Evolutionary conservation across 805 yeast genomes (phyloP).

Genomic region (Saturnispora silvae): DNA sequence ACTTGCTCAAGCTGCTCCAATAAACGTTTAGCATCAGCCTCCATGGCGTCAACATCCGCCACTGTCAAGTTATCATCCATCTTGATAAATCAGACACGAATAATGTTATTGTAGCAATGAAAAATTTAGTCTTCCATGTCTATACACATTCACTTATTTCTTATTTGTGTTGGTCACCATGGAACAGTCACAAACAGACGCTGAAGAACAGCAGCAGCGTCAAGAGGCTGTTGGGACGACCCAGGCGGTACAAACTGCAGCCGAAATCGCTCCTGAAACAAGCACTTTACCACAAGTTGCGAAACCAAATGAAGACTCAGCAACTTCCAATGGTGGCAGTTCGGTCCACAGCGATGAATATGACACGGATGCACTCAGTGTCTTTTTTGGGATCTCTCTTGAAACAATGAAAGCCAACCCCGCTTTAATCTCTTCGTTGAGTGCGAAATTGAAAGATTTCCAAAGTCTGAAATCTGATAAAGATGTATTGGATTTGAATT

Average conservation of each 20-base stretch:
- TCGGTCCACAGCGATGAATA: slow-evolving; percentile 5
- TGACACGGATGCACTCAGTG: slow-evolving; percentile 20
- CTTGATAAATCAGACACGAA: background rate
- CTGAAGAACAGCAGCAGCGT: too few species aligned
- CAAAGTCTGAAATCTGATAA: slow-evolving; percentile 30
- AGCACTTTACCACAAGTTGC: too few species aligned
- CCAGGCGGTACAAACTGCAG: too few species aligned
- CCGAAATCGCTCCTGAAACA: too few species aligned
- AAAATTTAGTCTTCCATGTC: too few species aligned
- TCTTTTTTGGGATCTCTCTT: slow-evolving; percentile 26
- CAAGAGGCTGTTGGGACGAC: too few species aligned
- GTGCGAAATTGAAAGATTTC: slow-evolving; percentile 25
- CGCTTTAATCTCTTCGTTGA: slow-evolving; percentile 20
- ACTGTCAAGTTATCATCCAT: background rate
- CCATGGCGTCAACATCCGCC: slow-evolving; percentile 17
- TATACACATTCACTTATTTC: too few species aligned
- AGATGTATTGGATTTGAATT: slow-evolving; percentile 27
- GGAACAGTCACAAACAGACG: too few species aligned
- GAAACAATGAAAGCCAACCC: slow-evolving; percentile 17
- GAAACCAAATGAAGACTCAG: slow-evolving; percentile 1
- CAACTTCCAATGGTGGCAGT: too few species aligned
- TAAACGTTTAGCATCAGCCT: slow-evolving; percentile 16
- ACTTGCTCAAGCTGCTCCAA: slow-evolving; percentile 15
- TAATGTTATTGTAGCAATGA: too few species aligned
- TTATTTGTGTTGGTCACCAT: too few species aligned